A percentile compares a stretch with the other conserved stretches of the same genome.
These are phyloP conservation scores for Pseudogymnoascus sp. DNA, from an alignment of 2,329 filamentous ascomycete genomes.

Conservation along the genomic window DNA sequence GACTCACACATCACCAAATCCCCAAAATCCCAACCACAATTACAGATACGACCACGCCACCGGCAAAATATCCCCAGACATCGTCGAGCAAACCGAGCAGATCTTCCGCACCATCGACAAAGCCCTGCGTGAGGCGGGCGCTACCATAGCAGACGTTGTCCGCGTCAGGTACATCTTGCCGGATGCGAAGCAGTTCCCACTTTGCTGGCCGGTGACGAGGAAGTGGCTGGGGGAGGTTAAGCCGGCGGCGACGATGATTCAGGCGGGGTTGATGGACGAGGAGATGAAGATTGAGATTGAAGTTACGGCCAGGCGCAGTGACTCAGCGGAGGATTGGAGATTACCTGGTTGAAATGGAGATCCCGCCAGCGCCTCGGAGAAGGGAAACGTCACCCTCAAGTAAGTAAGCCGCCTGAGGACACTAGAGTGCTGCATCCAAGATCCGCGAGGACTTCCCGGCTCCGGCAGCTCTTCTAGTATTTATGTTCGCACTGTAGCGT, in stretches of 20 bases:
- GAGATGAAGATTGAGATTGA: conserved; percentile 33
- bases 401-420: no score
- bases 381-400: no score
- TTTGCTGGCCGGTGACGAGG: conserved; percentile 43
- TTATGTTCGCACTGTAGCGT: no score
- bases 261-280: conserved; percentile 44
- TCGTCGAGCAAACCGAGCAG: conserved; percentile 44
- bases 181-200: conserved; percentile 39
- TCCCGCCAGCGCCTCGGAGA: neutral
- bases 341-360: neutral
- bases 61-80: conserved; percentile 37
- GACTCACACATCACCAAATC: neutral
- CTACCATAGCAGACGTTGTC: conserved; percentile 40
- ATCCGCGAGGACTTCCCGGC: no score
- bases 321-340: neutral
- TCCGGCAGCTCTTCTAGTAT: no score
- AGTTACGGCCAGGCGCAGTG: conserved; percentile 18
- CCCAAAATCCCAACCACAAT: neutral
- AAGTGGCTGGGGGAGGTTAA: conserved; percentile 42
- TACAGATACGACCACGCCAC: conserved; percentile 45
- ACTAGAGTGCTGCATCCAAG: no score
- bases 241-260: conserved; percentile 48
- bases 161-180: conserved; percentile 47
- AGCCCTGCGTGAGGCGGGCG: conserved; percentile 39
- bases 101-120: conserved; percentile 40